Percentiles rank a stretch among this genome's conserved stretches.
Conservation (phyloP, 352 stramenopile species). For the Phytophthora sp. region DNA sequence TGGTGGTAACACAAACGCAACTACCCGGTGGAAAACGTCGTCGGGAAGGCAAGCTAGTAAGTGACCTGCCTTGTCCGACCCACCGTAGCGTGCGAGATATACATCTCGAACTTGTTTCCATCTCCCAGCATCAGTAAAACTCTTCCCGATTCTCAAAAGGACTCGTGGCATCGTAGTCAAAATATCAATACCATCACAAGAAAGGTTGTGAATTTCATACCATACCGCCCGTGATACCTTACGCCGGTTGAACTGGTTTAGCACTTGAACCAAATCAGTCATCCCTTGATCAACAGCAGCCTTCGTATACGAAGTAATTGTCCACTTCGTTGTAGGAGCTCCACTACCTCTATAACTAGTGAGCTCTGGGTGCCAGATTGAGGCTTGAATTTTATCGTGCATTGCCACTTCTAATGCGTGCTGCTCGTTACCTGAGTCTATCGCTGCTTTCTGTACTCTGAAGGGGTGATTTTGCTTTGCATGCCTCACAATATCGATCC, state of each 20-base stretch:
- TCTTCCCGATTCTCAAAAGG: constrained; percentile 1
- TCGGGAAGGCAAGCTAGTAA: background rate
- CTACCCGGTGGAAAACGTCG: constrained; percentile 9
- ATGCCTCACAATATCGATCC: background rate
- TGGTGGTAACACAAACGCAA: background rate
- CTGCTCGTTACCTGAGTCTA: constrained; percentile 3
- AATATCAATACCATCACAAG: too few species aligned
- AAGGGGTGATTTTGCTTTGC: constrained; percentile 24
- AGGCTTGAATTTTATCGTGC: constrained; percentile 2
- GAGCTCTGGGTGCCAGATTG: background rate
- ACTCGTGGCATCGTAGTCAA: background rate
- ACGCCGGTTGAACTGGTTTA: constrained; percentile 1
- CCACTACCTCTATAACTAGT: constrained; percentile 1
- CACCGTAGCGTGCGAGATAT: background rate
- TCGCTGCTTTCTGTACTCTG: constrained; percentile 9
- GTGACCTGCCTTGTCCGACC: background rate
- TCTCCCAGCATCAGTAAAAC: constrained; percentile 8
- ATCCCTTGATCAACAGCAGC: constrained; percentile 4
- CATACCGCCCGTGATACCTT: constrained; percentile 10
- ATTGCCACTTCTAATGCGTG: constrained; percentile 9
- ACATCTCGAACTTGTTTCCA: constrained; percentile 10
- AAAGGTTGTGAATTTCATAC: too few species aligned
- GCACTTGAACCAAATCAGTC: constrained; percentile 1
- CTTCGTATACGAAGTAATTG: constrained; percentile 2
- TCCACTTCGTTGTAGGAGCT: background rate